Conservation (phyloP, 768 basidiomycete species). For the Agrocybe pediades region DNA sequence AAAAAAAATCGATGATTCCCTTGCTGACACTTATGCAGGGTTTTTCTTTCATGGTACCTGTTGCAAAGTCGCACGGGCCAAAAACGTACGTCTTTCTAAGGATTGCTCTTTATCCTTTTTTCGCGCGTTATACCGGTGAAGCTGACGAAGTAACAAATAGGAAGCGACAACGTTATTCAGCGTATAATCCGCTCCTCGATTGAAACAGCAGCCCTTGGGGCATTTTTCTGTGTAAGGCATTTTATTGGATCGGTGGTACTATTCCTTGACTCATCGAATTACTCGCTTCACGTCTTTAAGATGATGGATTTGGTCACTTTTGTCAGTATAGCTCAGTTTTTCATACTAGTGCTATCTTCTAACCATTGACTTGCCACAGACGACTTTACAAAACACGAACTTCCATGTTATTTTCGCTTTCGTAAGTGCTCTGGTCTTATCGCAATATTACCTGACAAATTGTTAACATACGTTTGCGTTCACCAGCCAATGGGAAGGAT, state of each 20-base stretch:
- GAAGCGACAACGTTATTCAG: slow-evolving; percentile 29
- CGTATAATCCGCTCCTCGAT: slow-evolving; percentile 27
- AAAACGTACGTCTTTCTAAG: slow-evolving; percentile 16
- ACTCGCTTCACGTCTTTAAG: slow-evolving; percentile 9
- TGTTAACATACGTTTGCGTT: neutral
- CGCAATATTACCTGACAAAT: neutral
- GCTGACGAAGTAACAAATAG: slow-evolving; percentile 8
- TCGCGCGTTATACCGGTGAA: neutral
- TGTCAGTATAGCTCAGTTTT: slow-evolving; percentile 13
- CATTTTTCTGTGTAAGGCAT: slow-evolving; percentile 33
- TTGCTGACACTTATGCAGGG: slow-evolving; percentile 4
- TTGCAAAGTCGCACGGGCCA: slow-evolving; percentile 25
- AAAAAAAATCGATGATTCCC: neutral
- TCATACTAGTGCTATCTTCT: neutral
- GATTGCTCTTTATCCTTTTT: neutral
- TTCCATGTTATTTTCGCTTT: slow-evolving; percentile 34
- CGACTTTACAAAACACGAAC: slow-evolving; percentile 22
- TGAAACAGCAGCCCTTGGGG: slow-evolving; percentile 31
- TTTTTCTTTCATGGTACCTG: slow-evolving; percentile 25
- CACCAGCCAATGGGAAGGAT: slow-evolving; percentile 29
- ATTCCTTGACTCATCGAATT: neutral
- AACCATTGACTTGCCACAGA: slow-evolving; percentile 20
- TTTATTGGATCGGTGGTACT: neutral
- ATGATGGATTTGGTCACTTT: slow-evolving; percentile 31
- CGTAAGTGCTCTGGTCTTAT: slow-evolving; percentile 18